These are phyloP conservation scores for Phlebopus sp. DNA, from an alignment of 1,284 basidiomycete species.

Conservation along the genomic window DNA sequence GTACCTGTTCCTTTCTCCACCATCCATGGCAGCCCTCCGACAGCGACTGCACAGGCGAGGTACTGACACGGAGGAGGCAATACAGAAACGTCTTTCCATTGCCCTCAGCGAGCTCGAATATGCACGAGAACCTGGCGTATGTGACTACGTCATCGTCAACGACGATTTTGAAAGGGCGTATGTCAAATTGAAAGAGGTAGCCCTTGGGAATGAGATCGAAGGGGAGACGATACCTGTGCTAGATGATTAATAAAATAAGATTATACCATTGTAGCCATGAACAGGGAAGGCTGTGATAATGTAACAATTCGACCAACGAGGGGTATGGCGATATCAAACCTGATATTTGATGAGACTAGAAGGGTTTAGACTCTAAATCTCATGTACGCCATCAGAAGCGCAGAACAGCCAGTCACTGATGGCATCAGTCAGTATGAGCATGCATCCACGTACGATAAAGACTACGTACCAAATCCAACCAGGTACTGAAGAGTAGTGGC, in stretches of 20 bases:
- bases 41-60: constrained; percentile 75
- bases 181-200: constrained; percentile 63
- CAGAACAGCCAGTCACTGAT: constrained; percentile 83
- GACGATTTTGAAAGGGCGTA: constrained; percentile 89
- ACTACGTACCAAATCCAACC: constrained; percentile 72
- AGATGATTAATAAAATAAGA: constrained; percentile 42
- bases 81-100: constrained; percentile 76
- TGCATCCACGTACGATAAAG: not conserved
- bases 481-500: constrained; percentile 81
- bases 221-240: constrained; percentile 59
- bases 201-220: constrained; percentile 57
- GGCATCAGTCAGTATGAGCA: constrained; percentile 11
- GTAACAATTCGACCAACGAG: not conserved
- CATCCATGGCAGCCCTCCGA: constrained; percentile 67
- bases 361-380: constrained; percentile 52
- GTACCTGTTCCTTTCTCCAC: constrained; percentile 93
- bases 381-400: constrained; percentile 81
- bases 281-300: not conserved
- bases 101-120: constrained; percentile 86
- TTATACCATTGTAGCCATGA: constrained; percentile 11
- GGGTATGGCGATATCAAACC: not conserved
- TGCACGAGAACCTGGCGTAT: constrained; percentile 71
- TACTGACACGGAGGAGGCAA: constrained; percentile 79
- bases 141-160: constrained; percentile 90
- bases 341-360: not conserved